Evolutionary conservation across 2,329 filamentous ascomycete species (phyloP).

Genomic region (Fusarium sp.): DNA sequence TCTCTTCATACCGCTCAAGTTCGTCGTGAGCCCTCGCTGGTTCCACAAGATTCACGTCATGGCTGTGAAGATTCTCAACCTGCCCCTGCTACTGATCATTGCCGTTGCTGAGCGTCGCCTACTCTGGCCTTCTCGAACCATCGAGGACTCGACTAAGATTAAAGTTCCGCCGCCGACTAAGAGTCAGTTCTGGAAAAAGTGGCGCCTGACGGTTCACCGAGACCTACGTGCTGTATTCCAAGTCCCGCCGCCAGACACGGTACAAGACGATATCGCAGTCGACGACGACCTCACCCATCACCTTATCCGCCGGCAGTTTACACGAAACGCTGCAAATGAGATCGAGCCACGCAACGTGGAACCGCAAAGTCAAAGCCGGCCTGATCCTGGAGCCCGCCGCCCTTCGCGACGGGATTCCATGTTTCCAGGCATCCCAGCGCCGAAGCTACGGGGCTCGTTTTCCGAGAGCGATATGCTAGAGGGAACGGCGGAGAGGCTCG

Average conservation of each 20-base stretch:
- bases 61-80: conserved; percentile 76
- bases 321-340: conserved; percentile 54
- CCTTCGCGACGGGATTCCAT: conserved; percentile 64
- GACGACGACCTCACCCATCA: conserved; percentile 68
- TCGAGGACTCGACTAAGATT: conserved; percentile 27
- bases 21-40: conserved; percentile 80
- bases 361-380: conserved; percentile 25
- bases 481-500: conserved; percentile 56
- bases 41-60: conserved; percentile 91
- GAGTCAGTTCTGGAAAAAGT: conserved; percentile 71
- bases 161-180: conserved; percentile 39
- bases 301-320: conserved; percentile 66
- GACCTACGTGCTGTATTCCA: conserved; percentile 79
- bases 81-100: conserved; percentile 77
- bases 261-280: conserved; percentile 64
- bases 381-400: conserved; percentile 45
- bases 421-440: conserved; percentile 58
- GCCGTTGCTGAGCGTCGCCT: conserved; percentile 74
- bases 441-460: conserved; percentile 60
- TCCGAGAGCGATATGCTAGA: conserved; percentile 57
- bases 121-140: conserved; percentile 62
- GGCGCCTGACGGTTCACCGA: conserved; percentile 73
- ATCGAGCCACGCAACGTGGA: conserved; percentile 27
- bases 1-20: conserved; percentile 78
- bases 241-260: conserved; percentile 70